Evolutionary conservation across 2,329 filamentous ascomycete species (phyloP), one percentile per base, ranked within the genome.

Genomic region (Herpomyces periplanetae): DNA sequence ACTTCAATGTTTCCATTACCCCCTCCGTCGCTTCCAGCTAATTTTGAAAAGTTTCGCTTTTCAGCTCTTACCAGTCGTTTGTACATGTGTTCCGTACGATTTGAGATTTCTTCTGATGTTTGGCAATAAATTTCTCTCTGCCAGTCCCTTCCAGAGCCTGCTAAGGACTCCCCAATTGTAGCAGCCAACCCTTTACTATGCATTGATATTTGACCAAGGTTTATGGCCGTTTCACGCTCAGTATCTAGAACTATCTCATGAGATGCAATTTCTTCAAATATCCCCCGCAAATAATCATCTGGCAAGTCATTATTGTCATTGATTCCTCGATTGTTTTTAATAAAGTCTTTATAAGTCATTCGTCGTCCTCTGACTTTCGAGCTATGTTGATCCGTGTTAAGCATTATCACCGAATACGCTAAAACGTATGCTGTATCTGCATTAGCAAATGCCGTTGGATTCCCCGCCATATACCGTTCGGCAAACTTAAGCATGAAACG

Each of bases 401-500:
- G 44, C 52, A 96, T 47, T 30, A 96, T 88, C 21, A 91, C 80
- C 0, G 75, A 91, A 39, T 96, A 96, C 0, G 71, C 62, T 14
- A 96, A 46, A 5, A 96, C 69, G 28, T 96, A 96, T 7, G 80
- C 75, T 0, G 84, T 96, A 35, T 96, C 84, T 2, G 80, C 84
- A 31, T 91, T 96, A 13, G 80, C 80, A 37, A 87, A 96, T 1
- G 80, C 75, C 32, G 87, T 87, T 0, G 80, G 80, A 29, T 96
- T 96, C 12, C 73, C 73, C 24, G 61, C 63, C 19, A 85, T 65
- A 35, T 96, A 96, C 24, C 75, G 60, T 37, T 91, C 75, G 5
- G 80, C 80, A 40, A 91, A 96, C 37, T 96, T 96, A 27, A 96
- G 45, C 80, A 96, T 91, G 40, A 91, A 85, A 18, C 80, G 66